These are phyloP conservation scores for Cylindrotheca closterium DNA, from an alignment of 108 stramenopile species.

Conservation along the genomic window DNA sequence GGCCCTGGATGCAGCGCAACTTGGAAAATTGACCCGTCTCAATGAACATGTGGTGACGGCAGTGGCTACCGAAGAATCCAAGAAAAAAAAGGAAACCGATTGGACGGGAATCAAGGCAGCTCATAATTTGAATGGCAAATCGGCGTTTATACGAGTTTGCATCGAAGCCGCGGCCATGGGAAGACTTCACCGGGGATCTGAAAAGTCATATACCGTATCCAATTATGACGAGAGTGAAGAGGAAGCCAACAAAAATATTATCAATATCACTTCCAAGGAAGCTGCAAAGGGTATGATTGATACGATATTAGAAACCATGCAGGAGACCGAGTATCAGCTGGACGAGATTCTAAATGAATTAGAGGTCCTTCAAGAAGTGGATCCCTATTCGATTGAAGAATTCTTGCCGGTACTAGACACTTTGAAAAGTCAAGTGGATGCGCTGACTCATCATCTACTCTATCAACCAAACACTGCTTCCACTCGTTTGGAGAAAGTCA, in stretches of 20 bases:
- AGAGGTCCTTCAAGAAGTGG: background rate
- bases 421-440: background rate
- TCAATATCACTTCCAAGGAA: background rate
- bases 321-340: background rate
- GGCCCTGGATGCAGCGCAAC: constrained; percentile 9
- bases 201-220: background rate
- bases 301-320: background rate
- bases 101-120: constrained; percentile 4
- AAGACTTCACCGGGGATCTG: background rate
- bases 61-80: background rate
- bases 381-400: background rate
- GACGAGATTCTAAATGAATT: background rate
- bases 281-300: background rate
- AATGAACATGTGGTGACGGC: constrained; percentile 11
- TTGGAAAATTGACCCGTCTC: constrained; percentile 10
- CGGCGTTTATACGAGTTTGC: constrained; percentile 6
- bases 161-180: constrained; percentile 18
- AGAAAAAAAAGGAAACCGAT: constrained; percentile 4
- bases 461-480: background rate
- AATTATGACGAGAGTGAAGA: background rate
- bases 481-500: background rate
- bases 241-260: background rate
- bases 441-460: background rate
- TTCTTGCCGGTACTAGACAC: background rate
- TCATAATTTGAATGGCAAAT: background rate